Base-by-base conservation (phyloP, 2,329 filamentous ascomycete genomes). In the Didymosphaeria variabile region DNA sequence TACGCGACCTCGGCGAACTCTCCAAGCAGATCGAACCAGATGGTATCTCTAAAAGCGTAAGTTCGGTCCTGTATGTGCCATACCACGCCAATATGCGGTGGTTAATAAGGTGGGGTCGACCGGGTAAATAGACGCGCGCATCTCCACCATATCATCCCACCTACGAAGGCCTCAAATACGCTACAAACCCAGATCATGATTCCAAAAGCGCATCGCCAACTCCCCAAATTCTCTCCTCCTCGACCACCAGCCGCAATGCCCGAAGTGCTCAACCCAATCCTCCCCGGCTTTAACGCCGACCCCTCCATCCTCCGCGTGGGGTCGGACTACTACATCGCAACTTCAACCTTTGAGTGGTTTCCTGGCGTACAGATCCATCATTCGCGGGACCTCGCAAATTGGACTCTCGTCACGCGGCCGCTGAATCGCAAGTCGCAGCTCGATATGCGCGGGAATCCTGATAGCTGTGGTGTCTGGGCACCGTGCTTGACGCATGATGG, bases 401-500 rank as follows among this genome's bases (percentile, higher is more conserved):
- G 85, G 84, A 76, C 76, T 6, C 79, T 86, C n/a, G 82, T 86
- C 47, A 82, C 80, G 5, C 81, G 86, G 63, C 85, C 83, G 1
- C 75, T 87, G 52, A 86, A 76, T 12, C 78, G 84, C 36, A 79
- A 79, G 47, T 81, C 78, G 42, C 84, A 87, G 69, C 74, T 86
- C 13, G 81, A 86, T 57, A 79, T 87, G 72, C 79, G 84, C 17
- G 84, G 83, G 0, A 77, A 82, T 32, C 84, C 85, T 50, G 82
- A 84, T 3, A 83, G 83, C 19, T 83, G 80, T 23, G 85, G 84
- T 1, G 79, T 90, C n/a, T 90, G 87, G 86, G 87, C 87, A 1
- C 88, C 88, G 0, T 90, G 87, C 67, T 80, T 90, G 21, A 86
- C 83, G 0, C 86, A 89, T 65, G 87, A 89, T 64, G 86, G 86